Percentiles rank a stretch among this genome's conserved stretches.
These are phyloP conservation scores for Escallonia rubra DNA, from an alignment of 129 eudicot genomes.

Conservation along the genomic window DNA sequence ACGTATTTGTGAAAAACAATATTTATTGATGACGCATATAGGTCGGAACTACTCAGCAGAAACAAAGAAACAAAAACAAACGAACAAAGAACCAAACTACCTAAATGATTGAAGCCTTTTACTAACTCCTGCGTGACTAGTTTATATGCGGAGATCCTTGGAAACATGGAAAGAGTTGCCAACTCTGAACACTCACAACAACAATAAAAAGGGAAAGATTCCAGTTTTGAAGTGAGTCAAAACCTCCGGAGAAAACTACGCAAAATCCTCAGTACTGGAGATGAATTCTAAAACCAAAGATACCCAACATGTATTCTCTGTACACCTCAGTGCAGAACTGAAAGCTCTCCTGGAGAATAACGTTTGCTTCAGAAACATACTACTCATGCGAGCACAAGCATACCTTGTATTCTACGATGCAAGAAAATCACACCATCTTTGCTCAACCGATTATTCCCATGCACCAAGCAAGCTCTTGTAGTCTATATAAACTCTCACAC, in stretches of 20 bases:
- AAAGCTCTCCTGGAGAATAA: background rate
- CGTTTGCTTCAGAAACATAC: background rate
- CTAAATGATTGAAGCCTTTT: background rate
- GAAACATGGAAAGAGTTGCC: background rate
- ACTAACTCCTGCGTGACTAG: background rate
- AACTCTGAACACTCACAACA: background rate
- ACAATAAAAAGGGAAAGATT: background rate
- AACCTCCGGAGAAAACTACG: background rate
- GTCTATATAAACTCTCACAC: slow-evolving; percentile 11
- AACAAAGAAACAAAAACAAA: background rate
- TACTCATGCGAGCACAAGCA: background rate
- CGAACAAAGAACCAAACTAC: too few species aligned
- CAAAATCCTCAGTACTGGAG: background rate
- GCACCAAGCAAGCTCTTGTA: background rate
- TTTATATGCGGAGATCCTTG: background rate
- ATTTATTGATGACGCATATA: background rate
- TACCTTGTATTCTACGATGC: background rate
- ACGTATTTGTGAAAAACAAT: background rate
- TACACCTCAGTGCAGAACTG: background rate
- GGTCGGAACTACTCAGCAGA: background rate
- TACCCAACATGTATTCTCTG: background rate
- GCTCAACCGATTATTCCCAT: background rate
- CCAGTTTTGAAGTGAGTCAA: background rate
- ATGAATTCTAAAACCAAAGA: background rate
- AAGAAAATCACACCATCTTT: background rate